These are phyloP conservation scores for Penicillium sp. DNA, from an alignment of 2,329 filamentous ascomycete species.

Conservation along the genomic window DNA sequence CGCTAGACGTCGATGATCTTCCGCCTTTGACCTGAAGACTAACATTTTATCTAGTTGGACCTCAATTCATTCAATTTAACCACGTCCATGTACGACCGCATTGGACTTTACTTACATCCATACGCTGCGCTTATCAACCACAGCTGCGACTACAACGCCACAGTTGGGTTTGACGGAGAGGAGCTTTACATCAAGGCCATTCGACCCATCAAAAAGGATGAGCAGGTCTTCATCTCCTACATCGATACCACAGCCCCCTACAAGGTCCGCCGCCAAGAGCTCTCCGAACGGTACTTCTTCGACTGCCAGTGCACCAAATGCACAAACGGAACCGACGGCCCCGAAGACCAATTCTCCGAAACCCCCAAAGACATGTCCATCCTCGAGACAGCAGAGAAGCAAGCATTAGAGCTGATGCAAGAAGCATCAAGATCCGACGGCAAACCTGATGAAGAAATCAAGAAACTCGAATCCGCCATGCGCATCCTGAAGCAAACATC, in stretches of 20 bases:
- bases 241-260: slow-evolving; percentile 58
- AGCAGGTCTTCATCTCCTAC: slow-evolving; percentile 65
- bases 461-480: slow-evolving; percentile 43
- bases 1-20: background rate
- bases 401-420: slow-evolving; percentile 30
- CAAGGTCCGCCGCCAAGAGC: slow-evolving; percentile 53
- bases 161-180: slow-evolving; percentile 58
- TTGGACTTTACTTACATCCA: slow-evolving; percentile 62
- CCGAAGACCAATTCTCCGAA: slow-evolving; percentile 21
- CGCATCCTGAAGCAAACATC: slow-evolving; percentile 40
- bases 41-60: slow-evolving; percentile 46
- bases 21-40: background rate
- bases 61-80: slow-evolving; percentile 62
- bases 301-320: slow-evolving; percentile 59
- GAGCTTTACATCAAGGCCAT: slow-evolving; percentile 55
- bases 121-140: slow-evolving; percentile 60
- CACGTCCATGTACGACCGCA: slow-evolving; percentile 56
- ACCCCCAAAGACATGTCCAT: slow-evolving; percentile 12
- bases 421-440: slow-evolving; percentile 16
- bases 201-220: slow-evolving; percentile 53
- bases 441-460: slow-evolving; percentile 32
- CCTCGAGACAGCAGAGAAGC: slow-evolving; percentile 21
- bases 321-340: slow-evolving; percentile 20
- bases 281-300: slow-evolving; percentile 61
- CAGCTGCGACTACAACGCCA: slow-evolving; percentile 62